A percentile compares a stretch with the other conserved stretches of the same genome.
Evolutionary conservation across 2,329 filamentous ascomycete species (phyloP).

Genomic region (Hymenoscyphus fructigenus): DNA sequence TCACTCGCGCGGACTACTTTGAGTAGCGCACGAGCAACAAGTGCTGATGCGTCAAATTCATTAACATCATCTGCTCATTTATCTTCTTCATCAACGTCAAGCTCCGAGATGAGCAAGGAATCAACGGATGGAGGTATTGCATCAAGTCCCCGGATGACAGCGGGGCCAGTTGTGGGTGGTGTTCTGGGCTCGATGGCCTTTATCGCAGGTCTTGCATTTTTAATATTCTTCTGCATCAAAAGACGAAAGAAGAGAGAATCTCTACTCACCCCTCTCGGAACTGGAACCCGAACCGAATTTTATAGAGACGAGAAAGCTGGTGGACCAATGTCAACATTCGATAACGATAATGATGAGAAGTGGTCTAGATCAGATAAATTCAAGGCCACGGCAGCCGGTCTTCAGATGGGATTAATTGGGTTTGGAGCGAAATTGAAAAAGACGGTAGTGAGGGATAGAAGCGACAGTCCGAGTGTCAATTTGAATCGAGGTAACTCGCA

Average conservation of each 20-base stretch:
- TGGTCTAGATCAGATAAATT: slow-evolving; percentile 23
- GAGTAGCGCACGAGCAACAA: background rate
- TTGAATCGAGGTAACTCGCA: slow-evolving; percentile 55
- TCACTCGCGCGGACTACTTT: slow-evolving; percentile 13
- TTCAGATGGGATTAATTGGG: slow-evolving; percentile 26
- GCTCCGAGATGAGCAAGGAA: slow-evolving; percentile 17
- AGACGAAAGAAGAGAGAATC: slow-evolving; percentile 25
- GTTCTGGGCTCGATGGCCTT: slow-evolving; percentile 32
- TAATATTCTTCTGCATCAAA: slow-evolving; percentile 32
- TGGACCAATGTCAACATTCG: slow-evolving; percentile 16
- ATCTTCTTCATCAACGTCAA: slow-evolving; percentile 14
- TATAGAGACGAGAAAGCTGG: slow-evolving; percentile 28
- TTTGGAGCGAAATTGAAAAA: slow-evolving; percentile 32
- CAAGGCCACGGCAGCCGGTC: slow-evolving; percentile 18
- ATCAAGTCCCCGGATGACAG: slow-evolving; percentile 19
- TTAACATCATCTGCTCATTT: background rate
- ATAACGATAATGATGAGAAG: slow-evolving; percentile 16
- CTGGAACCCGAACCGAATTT: slow-evolving; percentile 20
- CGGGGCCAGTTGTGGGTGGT: slow-evolving; percentile 32
- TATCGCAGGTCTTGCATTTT: slow-evolving; percentile 29
- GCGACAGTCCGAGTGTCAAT: slow-evolving; percentile 45
- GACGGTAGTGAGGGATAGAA: slow-evolving; percentile 31
- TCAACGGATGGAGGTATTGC: slow-evolving; percentile 26
- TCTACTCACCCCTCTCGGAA: slow-evolving; percentile 31
- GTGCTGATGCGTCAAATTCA: slow-evolving; percentile 15